Evolutionary conservation across 345 rosid genomes (phyloP), one percentile per base, ranked within the genome.

Genomic region (Populus alba): DNA sequence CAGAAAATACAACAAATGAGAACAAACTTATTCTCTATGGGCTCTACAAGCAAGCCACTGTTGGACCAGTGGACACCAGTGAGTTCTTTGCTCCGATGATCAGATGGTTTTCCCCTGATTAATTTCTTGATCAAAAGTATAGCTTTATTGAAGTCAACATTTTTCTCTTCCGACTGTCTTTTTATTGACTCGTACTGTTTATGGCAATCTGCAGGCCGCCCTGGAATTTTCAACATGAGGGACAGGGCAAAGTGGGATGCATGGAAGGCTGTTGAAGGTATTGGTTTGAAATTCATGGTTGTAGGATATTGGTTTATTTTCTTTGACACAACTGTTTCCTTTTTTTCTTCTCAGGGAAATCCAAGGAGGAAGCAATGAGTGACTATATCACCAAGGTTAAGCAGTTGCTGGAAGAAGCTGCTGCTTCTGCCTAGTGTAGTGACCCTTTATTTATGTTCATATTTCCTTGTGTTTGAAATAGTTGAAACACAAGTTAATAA

Each of bases 211-310:
- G 74, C 82, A 96, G 98, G 80, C 78, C 97, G 99, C 55, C 98
- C 99, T 81, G 99, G 99, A 78, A 87, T 94, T 53, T 92, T 96
- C 83, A 83, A 66, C 92, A 68, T 80, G 90, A 94, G 81, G 90
- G 99, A 91, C 22, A 89, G 89, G 77, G 92, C 94, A 1, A 96
- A 96, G 87, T 96, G 99, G 99, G 99, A 96, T 80, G 97, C 98
- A 31, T 96, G 98, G 99, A 96, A 96, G 89, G 89, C 91, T 59
- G 95, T 90, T 81, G 97, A 96, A 90, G 93, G 99, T 93, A 75
- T 11, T 57, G 47, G 59, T 41, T 25, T 22, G 18, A 8, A 29
- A 66, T 61, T 6, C 7, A 2, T 53, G 29, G 1, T 29, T 3
- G 4, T 11, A 71, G 43, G 65, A 23, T 13, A 13, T 1, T 11